Evolutionary conservation across 2,329 filamentous ascomycete species (phyloP), one percentile per base, ranked within the genome.

Genomic region (Colletotrichum sublineola): DNA sequence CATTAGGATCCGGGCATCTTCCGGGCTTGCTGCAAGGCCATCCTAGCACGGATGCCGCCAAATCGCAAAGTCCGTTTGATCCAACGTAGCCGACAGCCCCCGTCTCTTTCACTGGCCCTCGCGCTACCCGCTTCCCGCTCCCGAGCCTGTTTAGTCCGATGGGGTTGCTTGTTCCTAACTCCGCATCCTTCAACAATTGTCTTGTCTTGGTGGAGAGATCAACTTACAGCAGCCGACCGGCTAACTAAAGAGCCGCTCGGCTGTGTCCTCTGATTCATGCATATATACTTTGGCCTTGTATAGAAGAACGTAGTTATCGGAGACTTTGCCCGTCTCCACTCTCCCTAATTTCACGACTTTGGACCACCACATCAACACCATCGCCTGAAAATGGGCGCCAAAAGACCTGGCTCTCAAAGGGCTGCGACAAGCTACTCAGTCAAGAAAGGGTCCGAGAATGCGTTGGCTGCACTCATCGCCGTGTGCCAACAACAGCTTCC

Each of bases 401-500:
- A 66, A 33, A 63, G 67, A 58, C 42, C 63, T 8, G 63, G 50
- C 40, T 36, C 58, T 62, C 71, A 74, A 62, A 72, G 73, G 55
- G 56, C 71, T 15, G 20, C 40, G 33, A 46, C 67, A 36, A 57
- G 36, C 67, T 78, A 81, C 70, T 82, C 81, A 15, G 80, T 83
- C 71, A 75, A 76, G 64, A 71, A 77, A 36, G 81, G 80, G 52
- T 77, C 81, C 36, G 74, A 74, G 33, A 73, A 72, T 50, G 80
- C 80, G 31, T 74, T 84, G 60, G 67, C 75, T 31, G 67, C 66
- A 36, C 75, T 83, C 9, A 63, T 77, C 64, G 57, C 73, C 42
- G 74, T 76, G 40, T 79, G 77, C 68, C 73, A 75, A 53, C 70
- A 68, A 14, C 78, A 82, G 61, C 74, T 84, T n/a, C 82, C 82